Conservation (phyloP, 345 rosid genomes). For the Adansonia digitata region DNA sequence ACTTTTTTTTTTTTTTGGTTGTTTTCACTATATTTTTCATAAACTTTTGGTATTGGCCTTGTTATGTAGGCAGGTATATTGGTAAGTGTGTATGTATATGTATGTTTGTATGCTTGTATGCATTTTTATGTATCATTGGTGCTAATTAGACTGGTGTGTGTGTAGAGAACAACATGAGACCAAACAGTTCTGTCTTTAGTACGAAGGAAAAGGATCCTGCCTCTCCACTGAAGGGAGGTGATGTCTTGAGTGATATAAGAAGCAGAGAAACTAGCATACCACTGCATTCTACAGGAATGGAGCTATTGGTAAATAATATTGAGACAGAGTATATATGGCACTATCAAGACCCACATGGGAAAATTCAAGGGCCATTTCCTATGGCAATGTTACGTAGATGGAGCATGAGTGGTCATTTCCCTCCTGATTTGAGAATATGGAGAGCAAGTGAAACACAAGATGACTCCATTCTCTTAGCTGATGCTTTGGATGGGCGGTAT, state of each 20-base stretch:
- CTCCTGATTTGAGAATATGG: slow-evolving; percentile 71
- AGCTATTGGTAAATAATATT: slow-evolving; percentile 33
- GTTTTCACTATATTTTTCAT: not conserved
- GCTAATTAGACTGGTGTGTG: slow-evolving; percentile 15
- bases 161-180: slow-evolving; percentile 33
- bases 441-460: slow-evolving; percentile 49
- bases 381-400: slow-evolving; percentile 66
- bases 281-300: slow-evolving; percentile 32
- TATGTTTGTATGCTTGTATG: not conserved
- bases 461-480: slow-evolving; percentile 64
- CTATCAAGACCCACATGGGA: slow-evolving; percentile 78
- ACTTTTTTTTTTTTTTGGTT: too few species aligned
- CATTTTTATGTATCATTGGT: not conserved
- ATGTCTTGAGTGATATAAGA: slow-evolving; percentile 30
- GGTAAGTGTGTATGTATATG: not conserved
- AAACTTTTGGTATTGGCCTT: not conserved
- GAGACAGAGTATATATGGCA: slow-evolving; percentile 66
- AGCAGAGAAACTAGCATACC: slow-evolving; percentile 30
- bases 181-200: slow-evolving; percentile 24
- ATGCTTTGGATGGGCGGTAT: slow-evolving; percentile 49
- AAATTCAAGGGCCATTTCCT: slow-evolving; percentile 82
- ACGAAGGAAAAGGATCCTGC: slow-evolving; percentile 26
- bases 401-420: slow-evolving; percentile 65
- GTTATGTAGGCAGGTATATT: not conserved
- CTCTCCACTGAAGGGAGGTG: slow-evolving; percentile 28